These are phyloP conservation scores for Termitomyces titanicus DNA, from an alignment of 768 basidiomycete species.

Conservation along the genomic window DNA sequence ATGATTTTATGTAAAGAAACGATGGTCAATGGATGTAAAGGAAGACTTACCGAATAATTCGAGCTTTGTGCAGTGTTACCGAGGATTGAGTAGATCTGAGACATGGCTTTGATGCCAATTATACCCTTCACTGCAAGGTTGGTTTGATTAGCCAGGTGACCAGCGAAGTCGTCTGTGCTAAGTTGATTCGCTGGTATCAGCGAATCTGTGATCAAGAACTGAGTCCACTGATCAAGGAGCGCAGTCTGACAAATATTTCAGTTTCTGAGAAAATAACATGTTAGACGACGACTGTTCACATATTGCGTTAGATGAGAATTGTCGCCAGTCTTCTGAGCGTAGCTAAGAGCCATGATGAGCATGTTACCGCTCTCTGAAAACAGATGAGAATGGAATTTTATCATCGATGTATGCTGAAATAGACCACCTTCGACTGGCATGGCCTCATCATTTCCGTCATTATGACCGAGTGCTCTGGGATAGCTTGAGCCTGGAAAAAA, in stretches of 20 bases:
- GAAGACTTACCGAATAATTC: constrained; percentile 38
- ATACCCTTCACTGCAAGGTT: constrained; percentile 74
- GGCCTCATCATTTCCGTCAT: constrained; percentile 45
- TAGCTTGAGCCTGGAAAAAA: constrained; percentile 31
- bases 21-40: background rate
- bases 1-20: background rate
- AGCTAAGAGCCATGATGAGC: constrained; percentile 67
- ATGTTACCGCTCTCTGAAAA: constrained; percentile 65
- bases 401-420: background rate
- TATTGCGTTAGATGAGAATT: constrained; percentile 44
- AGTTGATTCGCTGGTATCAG: constrained; percentile 52
- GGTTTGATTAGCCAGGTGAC: constrained; percentile 56
- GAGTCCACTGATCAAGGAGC: constrained; percentile 63
- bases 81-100: constrained; percentile 44
- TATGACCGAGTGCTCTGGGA: constrained; percentile 41
- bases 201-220: constrained; percentile 51
- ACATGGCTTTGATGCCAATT: constrained; percentile 63
- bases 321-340: constrained; percentile 52
- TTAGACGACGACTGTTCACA: constrained; percentile 24
- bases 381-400: background rate
- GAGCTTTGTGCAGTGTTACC: constrained; percentile 33
- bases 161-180: constrained; percentile 56
- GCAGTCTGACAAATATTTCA: constrained; percentile 15
- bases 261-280: background rate
- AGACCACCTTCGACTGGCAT: constrained; percentile 52